Conservation (phyloP, 768 basidiomycete genomes). For the Suillus plorans region DNA sequence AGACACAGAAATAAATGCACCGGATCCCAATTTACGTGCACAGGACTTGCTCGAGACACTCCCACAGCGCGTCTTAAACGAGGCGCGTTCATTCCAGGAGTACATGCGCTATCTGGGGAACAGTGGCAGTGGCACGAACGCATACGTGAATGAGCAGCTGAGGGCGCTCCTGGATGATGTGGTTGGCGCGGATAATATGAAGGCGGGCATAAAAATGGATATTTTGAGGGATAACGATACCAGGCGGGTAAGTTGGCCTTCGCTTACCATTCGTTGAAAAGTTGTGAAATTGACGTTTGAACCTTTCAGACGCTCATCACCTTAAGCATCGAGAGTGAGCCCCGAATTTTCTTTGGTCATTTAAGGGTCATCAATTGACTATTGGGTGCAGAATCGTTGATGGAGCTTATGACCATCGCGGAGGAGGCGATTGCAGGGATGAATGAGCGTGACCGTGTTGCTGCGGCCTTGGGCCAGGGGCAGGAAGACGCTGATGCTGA, state of each 20-base stretch:
- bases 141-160: conserved; percentile 21
- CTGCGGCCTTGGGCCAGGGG: conserved; percentile 11
- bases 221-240: conserved; percentile 43
- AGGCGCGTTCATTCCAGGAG: conserved; percentile 39
- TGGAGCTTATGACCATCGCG: conserved; percentile 31
- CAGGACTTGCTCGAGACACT: conserved; percentile 37
- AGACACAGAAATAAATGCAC: neutral
- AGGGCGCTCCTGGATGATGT: conserved; percentile 43
- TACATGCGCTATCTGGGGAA: conserved; percentile 37
- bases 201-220: conserved; percentile 36
- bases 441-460: conserved; percentile 29
- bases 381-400: conserved; percentile 29
- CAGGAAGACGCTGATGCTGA: conserved; percentile 2
- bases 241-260: conserved; percentile 35
- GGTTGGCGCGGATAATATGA: conserved; percentile 30
- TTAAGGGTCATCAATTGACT: neutral
- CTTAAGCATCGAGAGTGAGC: conserved; percentile 48
- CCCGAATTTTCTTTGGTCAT: neutral
- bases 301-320: conserved; percentile 38
- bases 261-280: neutral
- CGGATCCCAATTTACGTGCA: conserved; percentile 11
- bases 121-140: conserved; percentile 10
- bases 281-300: neutral
- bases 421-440: conserved; percentile 33
- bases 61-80: conserved; percentile 37